phyloP scores from a whole-genome alignment of 805 yeast genomes.

The Myxozyma mucilagina region DNA sequence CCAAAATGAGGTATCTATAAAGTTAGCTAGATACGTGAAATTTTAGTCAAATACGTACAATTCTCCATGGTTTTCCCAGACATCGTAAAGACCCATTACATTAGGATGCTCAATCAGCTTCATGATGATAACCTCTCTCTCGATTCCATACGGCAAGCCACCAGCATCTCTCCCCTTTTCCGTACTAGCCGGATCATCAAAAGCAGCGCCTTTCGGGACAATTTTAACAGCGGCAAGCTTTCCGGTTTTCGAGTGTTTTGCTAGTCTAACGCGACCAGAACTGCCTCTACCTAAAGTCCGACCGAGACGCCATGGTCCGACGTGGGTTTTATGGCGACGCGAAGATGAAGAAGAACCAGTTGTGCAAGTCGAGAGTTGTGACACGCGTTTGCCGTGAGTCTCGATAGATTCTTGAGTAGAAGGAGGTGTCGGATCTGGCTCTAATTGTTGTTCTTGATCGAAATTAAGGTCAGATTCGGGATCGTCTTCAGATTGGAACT shows the following conservation, averaged over 20 bases:
- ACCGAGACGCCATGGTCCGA: conserved; percentile 98
- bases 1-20: conserved; percentile 70
- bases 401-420: conserved; percentile 38
- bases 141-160: conserved; percentile 91
- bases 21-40: not conserved
- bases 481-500: not conserved
- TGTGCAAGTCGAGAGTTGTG: conserved; percentile 47
- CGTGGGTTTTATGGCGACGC: conserved; percentile 54
- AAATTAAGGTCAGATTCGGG: not conserved
- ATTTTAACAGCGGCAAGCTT: conserved; percentile 95
- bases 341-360: conserved; percentile 46
- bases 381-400: conserved; percentile 46
- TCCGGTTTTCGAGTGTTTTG: conserved; percentile 80
- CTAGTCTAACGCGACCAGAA: conserved; percentile 90
- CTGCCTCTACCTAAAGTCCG: conserved; percentile 95
- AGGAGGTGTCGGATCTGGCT: not conserved
- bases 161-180: conserved; percentile 45
- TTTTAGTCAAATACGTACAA: conserved; percentile 41
- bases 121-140: conserved; percentile 96
- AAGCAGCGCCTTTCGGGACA: conserved; percentile 73
- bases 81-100: conserved; percentile 90
- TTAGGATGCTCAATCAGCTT: conserved; percentile 91
- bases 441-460: not conserved
- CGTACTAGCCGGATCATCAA: conserved; percentile 38
- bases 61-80: conserved; percentile 95